Conservation (phyloP, 306 rosid genomes). For the Prunus campanulata region DNA sequence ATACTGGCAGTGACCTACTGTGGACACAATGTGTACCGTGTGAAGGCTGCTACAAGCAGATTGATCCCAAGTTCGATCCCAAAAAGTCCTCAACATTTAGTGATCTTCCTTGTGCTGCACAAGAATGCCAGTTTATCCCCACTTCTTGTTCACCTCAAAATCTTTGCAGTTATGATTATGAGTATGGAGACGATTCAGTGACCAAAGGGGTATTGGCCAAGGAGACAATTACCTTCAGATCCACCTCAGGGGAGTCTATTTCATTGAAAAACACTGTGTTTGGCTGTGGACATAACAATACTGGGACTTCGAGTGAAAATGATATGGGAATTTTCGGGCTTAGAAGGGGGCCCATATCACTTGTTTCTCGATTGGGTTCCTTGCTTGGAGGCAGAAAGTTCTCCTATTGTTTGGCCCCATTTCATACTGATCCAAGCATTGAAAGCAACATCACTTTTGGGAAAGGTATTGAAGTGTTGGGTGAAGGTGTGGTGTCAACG, state of each 20-base stretch:
- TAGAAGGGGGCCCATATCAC: constrained; percentile 48
- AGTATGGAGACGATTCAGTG: constrained; percentile 34
- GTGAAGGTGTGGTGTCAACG: constrained; percentile 49
- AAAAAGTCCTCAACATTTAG: constrained; percentile 35
- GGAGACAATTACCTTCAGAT: constrained; percentile 34
- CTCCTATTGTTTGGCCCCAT: constrained; percentile 55
- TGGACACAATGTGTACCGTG: constrained; percentile 64
- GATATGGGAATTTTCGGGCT: constrained; percentile 59
- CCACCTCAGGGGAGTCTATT: constrained; percentile 20
- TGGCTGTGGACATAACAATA: constrained; percentile 51
- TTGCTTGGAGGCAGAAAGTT: constrained; percentile 40
- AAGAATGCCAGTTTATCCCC: constrained; percentile 26
- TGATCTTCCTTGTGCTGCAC: constrained; percentile 38
- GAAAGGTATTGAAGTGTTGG: constrained; percentile 43
- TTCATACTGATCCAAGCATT: constrained; percentile 29
- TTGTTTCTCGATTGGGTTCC: constrained; percentile 45
- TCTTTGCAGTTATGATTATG: constrained; percentile 35
- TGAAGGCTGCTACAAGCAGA: constrained; percentile 33
- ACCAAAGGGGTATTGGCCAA: constrained; percentile 38
- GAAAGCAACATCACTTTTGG: constrained; percentile 44
- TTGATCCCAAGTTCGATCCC: constrained; percentile 42
- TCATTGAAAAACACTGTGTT: constrained; percentile 29
- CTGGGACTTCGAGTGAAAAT: constrained; percentile 37
- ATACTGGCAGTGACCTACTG: constrained; percentile 52
- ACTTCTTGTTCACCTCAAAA: not conserved